Base-by-base conservation (phyloP, 139 green algal species). In the Desmodesmus armatus region DNA sequence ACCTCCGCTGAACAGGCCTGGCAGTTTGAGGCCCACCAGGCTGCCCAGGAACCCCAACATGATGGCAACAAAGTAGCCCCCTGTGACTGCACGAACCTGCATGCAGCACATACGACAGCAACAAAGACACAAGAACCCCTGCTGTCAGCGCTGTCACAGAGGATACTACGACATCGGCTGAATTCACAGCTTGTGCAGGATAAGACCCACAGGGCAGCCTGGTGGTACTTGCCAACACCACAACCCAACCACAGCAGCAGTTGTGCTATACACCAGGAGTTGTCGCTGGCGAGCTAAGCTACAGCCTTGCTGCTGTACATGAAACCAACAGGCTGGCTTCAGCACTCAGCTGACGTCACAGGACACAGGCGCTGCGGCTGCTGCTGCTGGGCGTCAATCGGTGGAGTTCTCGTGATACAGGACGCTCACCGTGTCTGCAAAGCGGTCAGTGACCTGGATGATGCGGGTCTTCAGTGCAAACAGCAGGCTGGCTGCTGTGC, bases 401-500 rank as follows among this genome's bases (percentile, higher is more conserved):
- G n/a, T n/a, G n/a, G n/a, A n/a, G n/a, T n/a, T n/a, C n/a, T n/a
- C n/a, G n/a, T n/a, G n/a, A n/a, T n/a, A n/a, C n/a, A n/a, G n/a
- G n/a, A n/a, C n/a, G n/a, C 85, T 62, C 27, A 93, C 88, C 47
- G 78, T 83, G 55, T 74, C 84, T 71, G 78, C 67, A 58, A 90
- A 87, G 2, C 84, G 39, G 69, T 90, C 87, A 0, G 71, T 90
- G 33, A 92, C 74, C 1, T 13, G 62, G 75, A 92, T 89, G 29
- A 88, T 65, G 21, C 83, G 21, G 0, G 77, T 40, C 27, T 88
- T 78, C 69, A 88, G 88, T 9, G 73, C 82, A 1, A 80, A 63
- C 41, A 94, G 73, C 78, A 94, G 55, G n/a, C 88, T 87, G n/a
- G 51, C 71, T n/a, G 88, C 80, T 5, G 90, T 94, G 60, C 87